Base-by-base conservation (phyloP, 352 stramenopile species). In the Globisporangium nagaii region DNA sequence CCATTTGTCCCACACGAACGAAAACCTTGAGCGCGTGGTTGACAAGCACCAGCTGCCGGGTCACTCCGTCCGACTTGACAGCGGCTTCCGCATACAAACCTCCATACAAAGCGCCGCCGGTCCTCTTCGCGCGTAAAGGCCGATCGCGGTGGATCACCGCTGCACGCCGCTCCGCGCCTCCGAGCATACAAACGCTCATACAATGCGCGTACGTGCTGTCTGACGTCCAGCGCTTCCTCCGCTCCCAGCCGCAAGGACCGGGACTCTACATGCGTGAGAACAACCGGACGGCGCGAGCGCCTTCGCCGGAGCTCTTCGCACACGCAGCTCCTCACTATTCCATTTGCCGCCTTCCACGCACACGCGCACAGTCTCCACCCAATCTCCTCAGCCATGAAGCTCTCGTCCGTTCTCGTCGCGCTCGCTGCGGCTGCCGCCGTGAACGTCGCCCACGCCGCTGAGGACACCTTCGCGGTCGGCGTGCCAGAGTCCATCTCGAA, bases 351-450 rank as follows among this genome's bases (percentile, higher is more conserved):
- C 44, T 50, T 37, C 35, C 19, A 17, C 52, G 11, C 53, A 59
- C 24, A 40, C 24, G 8, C 44, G 13, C 30, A 25, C 40, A 46
- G 8, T 22, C 28, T 35, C 15, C 42, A 19, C 9, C 15, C 2
- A 32, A 28, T 15, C 43, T n/a, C n/a, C n/a, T n/a, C n/a, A 53
- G 15, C 20, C 24, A 62, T 62, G 56, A 56, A 62, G 49, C 46
- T 62, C 47, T 56, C 48, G 24, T 53, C 47, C 30, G 30, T 50
- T 13, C 9, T 56, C 17, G 39, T 57, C 22, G 25, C 44, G 25
- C 22, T 57, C 24, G n/a, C 45, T 22, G 48, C 48, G n/a, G 31
- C 56, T 15, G 32, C 53, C 25, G 31, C 56, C 1, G 32, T 34
- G 4, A 20, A 24, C 17, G 22, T 19, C 15, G 39, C 31, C 4